A percentile compares a stretch with the other conserved stretches of the same genome.
Conservation (phyloP, 106 monocot species). For the Dioscorea dumetorum region DNA sequence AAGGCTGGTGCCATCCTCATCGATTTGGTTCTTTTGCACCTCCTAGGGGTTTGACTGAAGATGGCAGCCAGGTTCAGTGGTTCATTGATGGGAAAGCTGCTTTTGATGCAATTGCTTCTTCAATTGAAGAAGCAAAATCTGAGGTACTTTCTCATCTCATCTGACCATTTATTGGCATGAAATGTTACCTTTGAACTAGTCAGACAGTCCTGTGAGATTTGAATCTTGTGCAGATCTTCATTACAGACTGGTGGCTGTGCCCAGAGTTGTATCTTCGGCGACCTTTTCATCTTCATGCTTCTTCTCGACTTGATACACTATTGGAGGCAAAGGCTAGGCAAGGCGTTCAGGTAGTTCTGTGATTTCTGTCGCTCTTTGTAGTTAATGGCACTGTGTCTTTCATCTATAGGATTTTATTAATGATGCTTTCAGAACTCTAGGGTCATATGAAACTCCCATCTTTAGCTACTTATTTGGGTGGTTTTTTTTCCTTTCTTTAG, state of each 20-base stretch:
- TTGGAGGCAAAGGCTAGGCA: slow-evolving; percentile 84
- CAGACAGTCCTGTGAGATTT: not conserved
- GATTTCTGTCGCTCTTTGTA: too few relatives aligned
- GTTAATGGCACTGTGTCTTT: too few relatives aligned
- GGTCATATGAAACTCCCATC: too few relatives aligned
- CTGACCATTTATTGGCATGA: not conserved
- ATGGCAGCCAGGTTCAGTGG: slow-evolving; percentile 88
- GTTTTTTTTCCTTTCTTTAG: too few relatives aligned
- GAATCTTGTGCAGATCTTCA: slow-evolving; percentile 74
- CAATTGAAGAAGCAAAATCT: slow-evolving; percentile 93
- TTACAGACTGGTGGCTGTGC: slow-evolving; percentile 97
- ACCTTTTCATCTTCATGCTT: slow-evolving; percentile 55
- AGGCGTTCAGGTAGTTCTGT: slow-evolving; percentile 73
- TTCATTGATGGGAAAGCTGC: slow-evolving; percentile 93
- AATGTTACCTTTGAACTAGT: not conserved
- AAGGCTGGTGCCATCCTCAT: slow-evolving; percentile 88
- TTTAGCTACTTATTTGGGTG: too few relatives aligned
- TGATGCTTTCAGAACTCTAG: too few relatives aligned
- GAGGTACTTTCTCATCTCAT: slow-evolving; percentile 38
- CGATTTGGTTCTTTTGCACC: slow-evolving; percentile 96
- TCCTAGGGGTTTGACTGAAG: slow-evolving; percentile 79
- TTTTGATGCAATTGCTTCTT: slow-evolving; percentile 86
- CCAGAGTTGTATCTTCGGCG: slow-evolving; percentile 88
- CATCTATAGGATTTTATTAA: too few relatives aligned
- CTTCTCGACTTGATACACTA: slow-evolving; percentile 80